Evolutionary conservation across 805 yeast species (phyloP).

Genomic region (Isabelozyma pseudorhagii): DNA sequence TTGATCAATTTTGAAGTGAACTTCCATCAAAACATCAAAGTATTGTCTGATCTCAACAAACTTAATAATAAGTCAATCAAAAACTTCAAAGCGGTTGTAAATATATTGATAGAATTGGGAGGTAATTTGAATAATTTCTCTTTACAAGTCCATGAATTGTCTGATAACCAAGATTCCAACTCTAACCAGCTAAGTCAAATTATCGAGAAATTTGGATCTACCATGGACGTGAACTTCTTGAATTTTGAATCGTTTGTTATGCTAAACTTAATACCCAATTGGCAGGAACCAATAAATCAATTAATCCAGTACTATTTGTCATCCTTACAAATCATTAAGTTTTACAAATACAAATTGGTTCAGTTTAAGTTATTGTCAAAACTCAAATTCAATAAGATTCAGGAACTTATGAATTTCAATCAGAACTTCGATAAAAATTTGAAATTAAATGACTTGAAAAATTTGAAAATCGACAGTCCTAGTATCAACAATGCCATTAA

Average conservation of each 20-base stretch:
- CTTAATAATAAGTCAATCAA: slow-evolving; percentile 35
- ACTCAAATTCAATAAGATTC: slow-evolving; percentile 35
- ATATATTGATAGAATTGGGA: slow-evolving; percentile 48
- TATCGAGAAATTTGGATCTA: slow-evolving; percentile 53
- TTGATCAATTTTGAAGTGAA: slow-evolving; percentile 32
- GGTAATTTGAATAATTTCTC: slow-evolving; percentile 57
- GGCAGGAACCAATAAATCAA: slow-evolving; percentile 53
- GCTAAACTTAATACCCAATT: slow-evolving; percentile 33
- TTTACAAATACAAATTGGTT: slow-evolving; percentile 50
- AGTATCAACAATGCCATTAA: slow-evolving; percentile 33
- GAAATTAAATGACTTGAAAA: slow-evolving; percentile 26
- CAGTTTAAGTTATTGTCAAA: slow-evolving; percentile 43
- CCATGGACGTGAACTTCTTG: slow-evolving; percentile 48
- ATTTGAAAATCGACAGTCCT: slow-evolving; percentile 35
- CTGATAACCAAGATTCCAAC: slow-evolving; percentile 1
- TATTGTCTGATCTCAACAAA: slow-evolving; percentile 33
- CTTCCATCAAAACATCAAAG: slow-evolving; percentile 29
- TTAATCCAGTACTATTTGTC: slow-evolving; percentile 42
- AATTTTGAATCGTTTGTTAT: slow-evolving; percentile 45
- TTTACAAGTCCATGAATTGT: slow-evolving; percentile 35
- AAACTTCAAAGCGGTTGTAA: slow-evolving; percentile 36
- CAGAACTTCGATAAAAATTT: slow-evolving; percentile 13
- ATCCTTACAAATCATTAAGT: slow-evolving; percentile 43
- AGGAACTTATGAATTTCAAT: slow-evolving; percentile 30
- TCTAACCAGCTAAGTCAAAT: slow-evolving; percentile 24